Percentiles rank a stretch among this genome's conserved stretches.
Conservation (phyloP, 2,329 filamentous ascomycete species). For the Colletotrichum sidae region DNA sequence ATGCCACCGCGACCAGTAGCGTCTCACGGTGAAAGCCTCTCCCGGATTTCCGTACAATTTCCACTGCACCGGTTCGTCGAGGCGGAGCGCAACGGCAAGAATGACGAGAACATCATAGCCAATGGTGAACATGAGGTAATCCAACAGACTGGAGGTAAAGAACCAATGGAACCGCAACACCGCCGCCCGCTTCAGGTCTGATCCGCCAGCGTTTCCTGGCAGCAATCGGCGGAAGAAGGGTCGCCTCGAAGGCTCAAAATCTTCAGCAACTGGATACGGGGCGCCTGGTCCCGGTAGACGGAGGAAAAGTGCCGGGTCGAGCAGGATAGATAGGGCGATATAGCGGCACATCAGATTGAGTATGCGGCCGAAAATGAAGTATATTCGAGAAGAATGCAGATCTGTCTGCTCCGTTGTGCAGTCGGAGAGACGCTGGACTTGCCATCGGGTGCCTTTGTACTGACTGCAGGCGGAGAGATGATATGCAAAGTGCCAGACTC, state of each 20-base stretch:
- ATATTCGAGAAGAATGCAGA: neutral
- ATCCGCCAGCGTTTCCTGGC: neutral
- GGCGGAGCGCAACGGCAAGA: neutral
- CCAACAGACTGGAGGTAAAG: neutral
- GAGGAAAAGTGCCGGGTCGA: constrained; percentile 2
- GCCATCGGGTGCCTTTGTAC: neutral
- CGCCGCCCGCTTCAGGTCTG: neutral
- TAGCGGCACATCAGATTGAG: neutral
- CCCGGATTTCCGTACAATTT: neutral
- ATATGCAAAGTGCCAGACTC: neutral
- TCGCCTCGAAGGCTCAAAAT: neutral
- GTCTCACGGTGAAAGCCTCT: neutral
- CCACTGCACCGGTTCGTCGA: constrained; percentile 1
- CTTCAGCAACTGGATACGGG: neutral
- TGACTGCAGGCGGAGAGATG: constrained; percentile 3
- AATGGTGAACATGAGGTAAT: constrained; percentile 1
- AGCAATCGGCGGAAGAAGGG: neutral
- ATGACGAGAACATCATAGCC: constrained; percentile 5
- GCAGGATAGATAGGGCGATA: neutral
- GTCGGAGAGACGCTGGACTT: neutral
- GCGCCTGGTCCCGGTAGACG: neutral
- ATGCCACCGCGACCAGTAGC: neutral
- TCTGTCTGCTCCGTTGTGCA: neutral
- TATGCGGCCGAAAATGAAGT: neutral
- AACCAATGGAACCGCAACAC: constrained; percentile 1